Evolutionary conservation across 768 basidiomycete species (phyloP).

Genomic region (Hortiboletus flavorubellus): DNA sequence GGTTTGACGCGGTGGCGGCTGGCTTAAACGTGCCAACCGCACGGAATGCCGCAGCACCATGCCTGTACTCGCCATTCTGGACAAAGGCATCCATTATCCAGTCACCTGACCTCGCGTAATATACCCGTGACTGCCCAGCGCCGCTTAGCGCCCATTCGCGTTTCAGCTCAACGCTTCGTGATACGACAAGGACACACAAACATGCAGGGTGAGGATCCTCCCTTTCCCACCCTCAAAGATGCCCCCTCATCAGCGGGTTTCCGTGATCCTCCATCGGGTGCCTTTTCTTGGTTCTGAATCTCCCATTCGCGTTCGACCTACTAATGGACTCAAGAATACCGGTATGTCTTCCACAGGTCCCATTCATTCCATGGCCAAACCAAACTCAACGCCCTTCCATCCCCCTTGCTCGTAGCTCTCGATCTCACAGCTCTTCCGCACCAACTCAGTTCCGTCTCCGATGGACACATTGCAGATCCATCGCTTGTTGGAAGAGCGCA

Average conservation of each 20-base stretch:
- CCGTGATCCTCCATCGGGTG: not conserved
- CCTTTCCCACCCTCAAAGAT: not conserved
- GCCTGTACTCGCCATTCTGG: slow-evolving; percentile 21
- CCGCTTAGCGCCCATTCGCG: not conserved
- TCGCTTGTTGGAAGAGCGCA: slow-evolving; percentile 18
- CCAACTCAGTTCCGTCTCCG: slow-evolving; percentile 27
- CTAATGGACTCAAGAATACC: slow-evolving; percentile 23
- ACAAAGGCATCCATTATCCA: not conserved
- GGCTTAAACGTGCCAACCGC: not conserved
- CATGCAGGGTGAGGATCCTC: not conserved
- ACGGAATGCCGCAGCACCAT: slow-evolving; percentile 2
- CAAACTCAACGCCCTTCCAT: not conserved
- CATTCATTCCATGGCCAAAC: not conserved
- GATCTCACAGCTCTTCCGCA: slow-evolving; percentile 27
- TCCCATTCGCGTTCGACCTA: not conserved
- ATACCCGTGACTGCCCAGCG: too few relatives aligned
- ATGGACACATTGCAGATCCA: slow-evolving; percentile 18
- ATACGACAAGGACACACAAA: not conserved
- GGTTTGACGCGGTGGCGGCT: not conserved
- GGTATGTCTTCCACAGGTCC: slow-evolving; percentile 10
- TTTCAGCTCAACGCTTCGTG: too few relatives aligned
- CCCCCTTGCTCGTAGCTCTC: slow-evolving; percentile 13
- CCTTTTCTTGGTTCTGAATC: slow-evolving; percentile 5
- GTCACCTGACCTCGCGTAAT: not conserved
- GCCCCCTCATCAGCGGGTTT: not conserved